Evolutionary conservation across 495 filamentous ascomycete genomes (phyloP), one percentile per base, ranked within the genome.

Genomic region (Penicillium coffeae): DNA sequence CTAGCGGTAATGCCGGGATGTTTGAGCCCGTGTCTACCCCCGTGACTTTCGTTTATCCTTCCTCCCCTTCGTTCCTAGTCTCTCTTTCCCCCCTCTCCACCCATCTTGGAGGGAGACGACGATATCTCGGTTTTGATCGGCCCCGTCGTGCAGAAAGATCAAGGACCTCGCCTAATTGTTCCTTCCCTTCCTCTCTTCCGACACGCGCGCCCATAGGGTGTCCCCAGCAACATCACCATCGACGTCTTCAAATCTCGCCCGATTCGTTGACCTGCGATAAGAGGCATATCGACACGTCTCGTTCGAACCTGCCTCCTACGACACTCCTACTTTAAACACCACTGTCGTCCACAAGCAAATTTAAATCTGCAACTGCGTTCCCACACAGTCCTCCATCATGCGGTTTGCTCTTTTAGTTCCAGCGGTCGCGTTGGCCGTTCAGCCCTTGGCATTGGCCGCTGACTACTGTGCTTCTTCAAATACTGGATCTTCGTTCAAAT

Each of bases 401-500:
- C 50, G 51, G 32, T 15, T 50, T 32, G 14, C 45, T 12, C 35
- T 59, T 13, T 38, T 54, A 18, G 41, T 56, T 8, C 42, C 50
- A 8, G 37, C 43, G 20, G 30, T 56, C 13, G 50, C 52, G 30
- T 36, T 63, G 18, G 33, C 61, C 47, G 50, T 47, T 8, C 45
- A 25, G 40, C 47, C 60, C 14, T 60, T 52, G 3, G 52, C 47
- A 5, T 47, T 54, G 4, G 57, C 68, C 10, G 15, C 25, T 62
- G 68, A 20, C 48, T 56, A 70, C 50, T 81, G 77, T 51, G 72
- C 78, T 5, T 61, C 50, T 8, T 56, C 65, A 2, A 79, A 81
- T 48, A 81, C 78, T 16, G 74, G 69, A 21, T 50, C 68, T 14
- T 53, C 56, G n/a, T 58, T 38, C 19, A 45, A 48, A 15, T 42